These are phyloP conservation scores for Cryptococcus sp. DNA, from an alignment of 1,284 basidiomycete genomes.

Conservation along the genomic window DNA sequence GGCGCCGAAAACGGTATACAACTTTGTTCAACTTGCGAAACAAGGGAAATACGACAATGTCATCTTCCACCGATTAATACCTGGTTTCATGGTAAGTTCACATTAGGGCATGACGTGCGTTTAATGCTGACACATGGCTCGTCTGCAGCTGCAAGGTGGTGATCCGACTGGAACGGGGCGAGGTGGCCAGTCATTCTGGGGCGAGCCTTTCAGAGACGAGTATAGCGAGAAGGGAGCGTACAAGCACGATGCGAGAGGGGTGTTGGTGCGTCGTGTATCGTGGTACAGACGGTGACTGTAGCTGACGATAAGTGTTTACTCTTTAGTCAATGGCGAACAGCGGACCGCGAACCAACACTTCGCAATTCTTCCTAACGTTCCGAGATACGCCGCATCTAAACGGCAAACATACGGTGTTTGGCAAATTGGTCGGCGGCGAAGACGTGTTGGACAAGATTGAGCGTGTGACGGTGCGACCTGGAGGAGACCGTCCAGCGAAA, in stretches of 20 bases:
- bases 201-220: constrained; percentile 92
- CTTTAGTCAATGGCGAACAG: constrained; percentile 80
- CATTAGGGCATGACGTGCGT: not conserved
- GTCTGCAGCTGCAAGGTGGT: constrained; percentile 79
- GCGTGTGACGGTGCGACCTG: constrained; percentile 72
- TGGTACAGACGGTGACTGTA: not conserved
- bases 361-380: constrained; percentile 92
- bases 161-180: constrained; percentile 95
- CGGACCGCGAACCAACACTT: constrained; percentile 64
- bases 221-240: constrained; percentile 79
- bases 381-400: constrained; percentile 70
- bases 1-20: constrained; percentile 97
- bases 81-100: constrained; percentile 87
- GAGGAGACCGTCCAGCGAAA: constrained; percentile 82
- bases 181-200: constrained; percentile 94
- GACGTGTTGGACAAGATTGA: constrained; percentile 85
- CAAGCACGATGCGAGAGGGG: constrained; percentile 77
- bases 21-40: constrained; percentile 89
- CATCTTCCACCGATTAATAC: constrained; percentile 86
- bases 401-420: constrained; percentile 81
- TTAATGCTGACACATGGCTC: constrained; percentile 1
- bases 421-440: constrained; percentile 91
- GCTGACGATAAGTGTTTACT: not conserved
- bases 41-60: constrained; percentile 83
- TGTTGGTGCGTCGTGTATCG: constrained; percentile 55